These are phyloP conservation scores for Solidago caesia DNA, from an alignment of 129 eudicot species.

Conservation along the genomic window DNA sequence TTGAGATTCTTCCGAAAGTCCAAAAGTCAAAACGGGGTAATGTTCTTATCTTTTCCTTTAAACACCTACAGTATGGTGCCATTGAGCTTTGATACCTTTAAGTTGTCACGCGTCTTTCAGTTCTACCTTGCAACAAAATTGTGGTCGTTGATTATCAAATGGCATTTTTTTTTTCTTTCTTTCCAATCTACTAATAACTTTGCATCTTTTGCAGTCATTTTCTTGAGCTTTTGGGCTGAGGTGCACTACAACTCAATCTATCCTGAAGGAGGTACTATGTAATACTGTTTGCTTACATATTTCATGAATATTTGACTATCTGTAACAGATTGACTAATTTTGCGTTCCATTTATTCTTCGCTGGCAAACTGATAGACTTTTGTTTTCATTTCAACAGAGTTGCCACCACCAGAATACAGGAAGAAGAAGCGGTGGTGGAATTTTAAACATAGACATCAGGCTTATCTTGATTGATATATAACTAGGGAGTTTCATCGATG, in stretches of 20 bases:
- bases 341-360: not conserved
- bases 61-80: too few relatives aligned
- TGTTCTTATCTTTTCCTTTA: conserved; percentile 22
- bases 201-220: conserved; percentile 45
- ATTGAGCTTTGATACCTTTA: too few relatives aligned
- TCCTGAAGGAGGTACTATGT: conserved; percentile 60
- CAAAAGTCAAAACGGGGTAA: conserved; percentile 75
- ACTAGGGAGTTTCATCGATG: not conserved
- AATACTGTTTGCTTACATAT: not conserved
- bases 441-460: conserved; percentile 54
- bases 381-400: conserved; percentile 41
- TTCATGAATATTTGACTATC: not conserved
- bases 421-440: conserved; percentile 73
- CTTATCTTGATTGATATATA: conserved; percentile 14
- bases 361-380: not conserved
- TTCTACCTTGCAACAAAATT: not conserved
- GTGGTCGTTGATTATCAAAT: not conserved
- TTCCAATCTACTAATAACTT: conserved; percentile 1
- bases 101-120: too few relatives aligned
- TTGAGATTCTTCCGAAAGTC: conserved; percentile 75
- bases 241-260: conserved; percentile 84
- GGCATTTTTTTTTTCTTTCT: not conserved
- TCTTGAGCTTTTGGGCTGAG: conserved; percentile 83
- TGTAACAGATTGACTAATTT: not conserved
- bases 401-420: conserved; percentile 51